Evolutionary conservation across 1,284 basidiomycete genomes (phyloP).

Genomic region (Trichosporon faecale): DNA sequence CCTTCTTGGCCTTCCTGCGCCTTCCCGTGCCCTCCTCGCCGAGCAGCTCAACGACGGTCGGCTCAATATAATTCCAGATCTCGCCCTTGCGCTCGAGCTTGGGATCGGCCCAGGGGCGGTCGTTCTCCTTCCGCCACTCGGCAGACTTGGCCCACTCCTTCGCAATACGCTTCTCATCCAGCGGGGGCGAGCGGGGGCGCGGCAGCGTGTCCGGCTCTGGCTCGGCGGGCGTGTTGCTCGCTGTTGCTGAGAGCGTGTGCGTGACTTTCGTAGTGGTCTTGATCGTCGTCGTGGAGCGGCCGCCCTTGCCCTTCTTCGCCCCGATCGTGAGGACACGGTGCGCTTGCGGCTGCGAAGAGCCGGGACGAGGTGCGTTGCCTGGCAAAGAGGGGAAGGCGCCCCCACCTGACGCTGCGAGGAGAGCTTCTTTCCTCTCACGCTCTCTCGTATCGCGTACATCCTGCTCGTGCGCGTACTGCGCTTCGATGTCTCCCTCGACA

Average conservation of each 20-base stretch:
- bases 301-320: slow-evolving; percentile 18
- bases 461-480: slow-evolving; percentile 40
- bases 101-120: slow-evolving; percentile 45
- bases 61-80: slow-evolving; percentile 20
- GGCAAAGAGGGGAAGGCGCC: slow-evolving; percentile 48
- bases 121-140: slow-evolving; percentile 35
- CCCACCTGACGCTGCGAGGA: slow-evolving; percentile 42
- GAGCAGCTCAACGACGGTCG: slow-evolving; percentile 7
- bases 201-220: slow-evolving; percentile 26
- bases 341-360: slow-evolving; percentile 12
- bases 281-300: slow-evolving; percentile 38
- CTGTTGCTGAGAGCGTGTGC: neutral
- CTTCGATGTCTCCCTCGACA: slow-evolving; percentile 40
- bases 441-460: slow-evolving; percentile 35
- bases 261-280: slow-evolving; percentile 32
- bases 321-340: slow-evolving; percentile 27
- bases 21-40: slow-evolving; percentile 30
- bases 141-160: slow-evolving; percentile 37
- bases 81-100: slow-evolving; percentile 27
- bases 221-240: slow-evolving; percentile 10
- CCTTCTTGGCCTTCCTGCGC: slow-evolving; percentile 29
- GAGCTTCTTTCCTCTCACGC: slow-evolving; percentile 30
- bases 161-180: slow-evolving; percentile 30
- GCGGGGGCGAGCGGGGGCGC: slow-evolving; percentile 35
- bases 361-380: slow-evolving; percentile 3